A percentile compares a stretch with the other conserved stretches of the same genome.
Conservation (phyloP, 2,329 filamentous ascomycete species). For the Drechslerella dactyloides region DNA sequence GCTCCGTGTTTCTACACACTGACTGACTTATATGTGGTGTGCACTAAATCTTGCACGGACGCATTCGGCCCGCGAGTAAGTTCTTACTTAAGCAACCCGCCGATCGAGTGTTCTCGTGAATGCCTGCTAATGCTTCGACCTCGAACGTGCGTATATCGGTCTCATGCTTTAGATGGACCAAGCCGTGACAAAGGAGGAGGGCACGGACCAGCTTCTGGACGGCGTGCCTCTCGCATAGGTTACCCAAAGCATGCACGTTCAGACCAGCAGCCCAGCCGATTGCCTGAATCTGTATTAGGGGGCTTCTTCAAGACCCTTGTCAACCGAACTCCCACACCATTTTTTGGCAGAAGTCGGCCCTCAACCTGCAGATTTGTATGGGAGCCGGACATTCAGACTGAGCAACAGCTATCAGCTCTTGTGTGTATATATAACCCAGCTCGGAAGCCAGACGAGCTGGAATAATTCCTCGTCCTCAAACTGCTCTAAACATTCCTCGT, state of each 20-base stretch:
- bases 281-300: slow-evolving; percentile 51
- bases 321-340: slow-evolving; percentile 50
- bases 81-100: too few species aligned
- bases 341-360: slow-evolving; percentile 39
- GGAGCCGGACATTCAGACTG: slow-evolving; percentile 21
- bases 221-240: slow-evolving; percentile 48
- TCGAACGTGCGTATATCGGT: too few species aligned
- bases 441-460: slow-evolving; percentile 21
- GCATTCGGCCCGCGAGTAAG: too few species aligned
- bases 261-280: slow-evolving; percentile 49
- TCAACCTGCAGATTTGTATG: slow-evolving; percentile 46
- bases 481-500: neutral
- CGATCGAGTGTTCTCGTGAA: neutral
- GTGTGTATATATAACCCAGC: slow-evolving; percentile 47
- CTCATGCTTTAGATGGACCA: neutral
- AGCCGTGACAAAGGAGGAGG: slow-evolving; percentile 15
- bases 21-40: too few species aligned
- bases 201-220: slow-evolving; percentile 49
- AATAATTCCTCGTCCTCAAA: neutral
- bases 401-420: slow-evolving; percentile 19
- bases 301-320: slow-evolving; percentile 46
- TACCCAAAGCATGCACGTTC: slow-evolving; percentile 51
- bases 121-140: neutral
- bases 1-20: too few species aligned
- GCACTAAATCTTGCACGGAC: too few species aligned